These are phyloP conservation scores for Pythium phragmitis DNA, from an alignment of 352 stramenopile species.

Conservation along the genomic window DNA sequence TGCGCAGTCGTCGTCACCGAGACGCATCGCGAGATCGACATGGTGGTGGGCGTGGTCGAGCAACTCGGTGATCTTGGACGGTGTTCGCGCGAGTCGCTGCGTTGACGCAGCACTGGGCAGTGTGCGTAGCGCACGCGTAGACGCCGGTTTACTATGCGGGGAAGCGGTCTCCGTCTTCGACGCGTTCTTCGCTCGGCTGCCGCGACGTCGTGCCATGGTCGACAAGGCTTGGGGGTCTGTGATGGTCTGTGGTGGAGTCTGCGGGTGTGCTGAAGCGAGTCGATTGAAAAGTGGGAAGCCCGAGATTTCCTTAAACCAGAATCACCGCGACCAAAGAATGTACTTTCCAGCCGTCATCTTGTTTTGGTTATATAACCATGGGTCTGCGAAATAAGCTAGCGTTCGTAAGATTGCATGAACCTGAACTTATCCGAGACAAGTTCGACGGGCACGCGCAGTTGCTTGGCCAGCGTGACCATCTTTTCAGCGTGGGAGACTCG, in stretches of 20 bases:
- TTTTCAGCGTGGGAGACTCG: conserved; percentile 32
- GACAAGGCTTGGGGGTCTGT: neutral
- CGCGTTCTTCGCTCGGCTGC: conserved; percentile 17
- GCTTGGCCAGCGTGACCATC: conserved; percentile 40
- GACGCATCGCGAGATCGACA: conserved; percentile 25
- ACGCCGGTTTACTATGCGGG: neutral
- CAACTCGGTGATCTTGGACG: conserved; percentile 28
- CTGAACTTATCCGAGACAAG: conserved; percentile 51
- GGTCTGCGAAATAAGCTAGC: neutral
- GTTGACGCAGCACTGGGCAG: conserved; percentile 20
- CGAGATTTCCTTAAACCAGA: neutral
- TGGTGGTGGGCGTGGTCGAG: conserved; percentile 36
- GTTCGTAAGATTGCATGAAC: conserved; percentile 43
- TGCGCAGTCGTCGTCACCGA: conserved; percentile 4
- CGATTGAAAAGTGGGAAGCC: conserved; percentile 21
- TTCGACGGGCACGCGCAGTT: conserved; percentile 51
- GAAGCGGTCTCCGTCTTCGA: neutral
- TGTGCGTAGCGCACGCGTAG: conserved; percentile 10
- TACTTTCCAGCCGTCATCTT: conserved; percentile 20
- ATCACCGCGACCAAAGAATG: neutral
- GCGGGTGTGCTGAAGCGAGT: neutral
- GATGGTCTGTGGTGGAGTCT: neutral
- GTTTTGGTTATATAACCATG: conserved; percentile 13
- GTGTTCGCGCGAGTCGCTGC: conserved; percentile 19
- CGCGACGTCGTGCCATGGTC: conserved; percentile 13